These are phyloP conservation scores for Multifurca ochricompacta DNA, from an alignment of 768 basidiomycete species.

Conservation along the genomic window DNA sequence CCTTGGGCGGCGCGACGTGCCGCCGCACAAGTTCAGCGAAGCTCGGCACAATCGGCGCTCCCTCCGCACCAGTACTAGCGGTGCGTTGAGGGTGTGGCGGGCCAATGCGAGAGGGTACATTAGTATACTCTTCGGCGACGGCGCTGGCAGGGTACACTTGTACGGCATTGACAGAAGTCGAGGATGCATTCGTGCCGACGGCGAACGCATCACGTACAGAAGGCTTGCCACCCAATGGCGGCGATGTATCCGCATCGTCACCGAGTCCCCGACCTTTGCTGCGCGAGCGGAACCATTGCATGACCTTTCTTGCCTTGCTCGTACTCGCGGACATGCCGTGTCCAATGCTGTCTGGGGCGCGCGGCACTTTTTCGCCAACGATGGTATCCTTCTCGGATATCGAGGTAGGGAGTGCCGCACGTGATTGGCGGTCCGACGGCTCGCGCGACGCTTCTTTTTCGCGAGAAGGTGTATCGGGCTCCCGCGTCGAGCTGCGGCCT, in stretches of 20 bases:
- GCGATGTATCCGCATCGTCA: conserved; percentile 22
- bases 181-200: conserved; percentile 5
- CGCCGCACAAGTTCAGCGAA: conserved; percentile 28
- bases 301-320: conserved; percentile 89
- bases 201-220: conserved; percentile 16
- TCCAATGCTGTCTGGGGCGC: conserved; percentile 21
- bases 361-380: conserved; percentile 29
- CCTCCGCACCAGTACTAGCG: conserved; percentile 6
- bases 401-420: background rate
- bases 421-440: conserved; percentile 6
- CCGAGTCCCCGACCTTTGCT: conserved; percentile 38
- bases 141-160: background rate
- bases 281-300: conserved; percentile 93
- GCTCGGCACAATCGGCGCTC: conserved; percentile 4
- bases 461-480: conserved; percentile 26
- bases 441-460: conserved; percentile 28
- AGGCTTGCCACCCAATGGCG: conserved; percentile 4
- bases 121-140: background rate
- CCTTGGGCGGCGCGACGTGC: conserved; percentile 31
- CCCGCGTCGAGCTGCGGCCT: conserved; percentile 21
- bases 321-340: conserved; percentile 57
- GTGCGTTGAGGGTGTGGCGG: conserved; percentile 15
- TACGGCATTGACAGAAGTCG: conserved; percentile 10
- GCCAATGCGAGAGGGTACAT: conserved; percentile 8
- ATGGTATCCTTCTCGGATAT: conserved; percentile 23